Evolutionary conservation across 108 stramenopile species (phyloP).

Genomic region (Nitzschia sp.): DNA sequence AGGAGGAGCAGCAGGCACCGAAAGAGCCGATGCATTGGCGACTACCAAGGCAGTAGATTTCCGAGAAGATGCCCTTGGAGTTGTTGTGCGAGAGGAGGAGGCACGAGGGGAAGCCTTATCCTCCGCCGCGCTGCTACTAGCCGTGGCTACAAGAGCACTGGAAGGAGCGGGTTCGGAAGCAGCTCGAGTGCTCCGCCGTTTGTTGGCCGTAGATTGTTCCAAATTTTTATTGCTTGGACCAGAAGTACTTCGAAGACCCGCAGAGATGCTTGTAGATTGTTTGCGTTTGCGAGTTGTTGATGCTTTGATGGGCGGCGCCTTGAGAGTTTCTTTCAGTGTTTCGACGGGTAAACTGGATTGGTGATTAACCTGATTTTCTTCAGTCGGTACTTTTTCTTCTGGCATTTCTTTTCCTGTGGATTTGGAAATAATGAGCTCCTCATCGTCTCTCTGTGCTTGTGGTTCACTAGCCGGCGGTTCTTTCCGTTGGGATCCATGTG

Average conservation of each 20-base stretch:
- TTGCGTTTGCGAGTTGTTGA: constrained; percentile 11
- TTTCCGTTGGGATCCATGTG: not conserved
- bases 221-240: not conserved
- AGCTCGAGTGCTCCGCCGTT: not conserved
- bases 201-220: not conserved
- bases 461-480: not conserved
- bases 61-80: not conserved
- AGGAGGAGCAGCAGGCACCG: not conserved
- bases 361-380: not conserved
- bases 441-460: not conserved
- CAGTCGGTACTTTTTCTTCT: not conserved
- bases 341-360: not conserved
- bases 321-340: not conserved
- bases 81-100: not conserved
- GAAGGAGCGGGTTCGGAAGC: not conserved
- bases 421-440: not conserved
- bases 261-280: not conserved
- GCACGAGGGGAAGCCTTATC: no score
- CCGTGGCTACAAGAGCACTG: no score
- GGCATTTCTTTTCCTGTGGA: not conserved
- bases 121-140: no score
- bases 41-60: not conserved
- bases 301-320: not conserved
- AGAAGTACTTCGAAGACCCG: not conserved
- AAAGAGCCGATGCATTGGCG: not conserved